A percentile compares a stretch with the other conserved stretches of the same genome.
Evolutionary conservation across 148 eudicot genomes (phyloP).

Genomic region (Beta vulgaris): DNA sequence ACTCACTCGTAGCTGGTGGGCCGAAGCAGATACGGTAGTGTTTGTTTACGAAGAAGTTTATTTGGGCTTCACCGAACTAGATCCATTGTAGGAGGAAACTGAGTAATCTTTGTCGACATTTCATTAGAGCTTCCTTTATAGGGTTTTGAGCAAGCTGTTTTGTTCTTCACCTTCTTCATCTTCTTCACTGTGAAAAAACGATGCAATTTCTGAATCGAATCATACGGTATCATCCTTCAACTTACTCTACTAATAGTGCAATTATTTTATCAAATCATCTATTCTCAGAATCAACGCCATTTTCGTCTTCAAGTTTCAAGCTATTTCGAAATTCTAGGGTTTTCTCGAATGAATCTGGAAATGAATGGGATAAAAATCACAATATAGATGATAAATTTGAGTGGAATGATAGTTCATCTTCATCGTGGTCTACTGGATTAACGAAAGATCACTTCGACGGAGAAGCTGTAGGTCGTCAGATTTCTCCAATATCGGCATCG

Average conservation of each 20-base stretch:
- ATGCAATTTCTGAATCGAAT: slow-evolving; percentile 42
- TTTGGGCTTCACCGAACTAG: no score
- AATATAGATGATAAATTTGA: slow-evolving; percentile 28
- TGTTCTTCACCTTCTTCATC: neutral
- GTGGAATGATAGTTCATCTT: slow-evolving; percentile 51
- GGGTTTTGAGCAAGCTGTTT: neutral
- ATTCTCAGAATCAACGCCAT: slow-evolving; percentile 6
- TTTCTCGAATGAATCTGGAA: slow-evolving; percentile 34
- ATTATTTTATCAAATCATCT: slow-evolving; percentile 4
- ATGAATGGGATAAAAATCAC: slow-evolving; percentile 24
- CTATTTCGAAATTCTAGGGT: slow-evolving; percentile 26
- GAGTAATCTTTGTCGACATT: no score
- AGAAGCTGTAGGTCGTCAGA: slow-evolving; percentile 59
- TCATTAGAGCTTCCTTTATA: no score
- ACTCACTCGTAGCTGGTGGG: no score
- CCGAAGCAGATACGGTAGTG: no score
- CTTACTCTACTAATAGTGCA: slow-evolving; percentile 6
- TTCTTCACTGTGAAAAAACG: neutral
- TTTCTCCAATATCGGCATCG: slow-evolving; percentile 18
- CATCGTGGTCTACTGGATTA: slow-evolving; percentile 83
- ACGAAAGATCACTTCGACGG: slow-evolving; percentile 84
- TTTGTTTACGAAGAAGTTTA: no score
- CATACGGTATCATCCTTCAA: slow-evolving; percentile 21
- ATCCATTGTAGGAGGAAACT: no score
- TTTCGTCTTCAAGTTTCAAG: slow-evolving; percentile 24